Evolutionary conservation across 2,329 filamentous ascomycete genomes (phyloP), one percentile per base, ranked within the genome.

Genomic region (Exophiala calicioides): DNA sequence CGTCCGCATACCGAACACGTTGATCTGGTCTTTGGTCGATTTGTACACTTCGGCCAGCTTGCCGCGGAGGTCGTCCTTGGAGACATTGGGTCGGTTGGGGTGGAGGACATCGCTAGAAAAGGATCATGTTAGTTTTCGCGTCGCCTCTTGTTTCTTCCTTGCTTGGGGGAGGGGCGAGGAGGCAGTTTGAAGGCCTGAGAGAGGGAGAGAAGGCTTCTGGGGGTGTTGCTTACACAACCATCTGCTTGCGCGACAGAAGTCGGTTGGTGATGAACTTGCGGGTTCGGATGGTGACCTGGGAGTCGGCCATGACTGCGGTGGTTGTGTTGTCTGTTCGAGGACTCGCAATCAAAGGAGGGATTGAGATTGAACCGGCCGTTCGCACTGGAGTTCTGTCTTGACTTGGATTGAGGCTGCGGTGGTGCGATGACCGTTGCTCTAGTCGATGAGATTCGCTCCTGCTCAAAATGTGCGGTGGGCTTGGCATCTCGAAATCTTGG

Each of bases 241-340:
- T 95, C 86, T 97, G 91, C 84, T 95, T 95, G 76, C 91, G 88
- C 74, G 86, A 89, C 73, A 98, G 86, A 71, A 98, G 89, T 75
- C 93, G 88, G 85, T 98, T 98, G 81, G 90, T 89, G 80, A 97
- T 94, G 88, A 98, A 98, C 83, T 97, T 97, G 88, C 93, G 91
- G 78, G 93, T 98, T 81, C 93, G 84, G 79, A 90, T 78, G 68
- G 86, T 90, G 72, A 90, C 85, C 71, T 85, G 69, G 65, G 69
- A 75, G 72, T 88, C 85, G 78, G 90, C 87, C 91, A 96, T 95
- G 75, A 77, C 94, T 79, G 77, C 77, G 44, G 32, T 27, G 15
- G 20, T 7, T 24, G 26, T 21, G 20, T 48, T 44, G 44, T 37
- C 33, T 37, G 39, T 44, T n/a, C 21, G 26, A 44, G 13, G 33